A percentile compares a stretch with the other conserved stretches of the same genome.
phyloP scores from a whole-genome alignment of 2,329 filamentous ascomycete genomes.

The Pyrenochaeta sp. region DNA sequence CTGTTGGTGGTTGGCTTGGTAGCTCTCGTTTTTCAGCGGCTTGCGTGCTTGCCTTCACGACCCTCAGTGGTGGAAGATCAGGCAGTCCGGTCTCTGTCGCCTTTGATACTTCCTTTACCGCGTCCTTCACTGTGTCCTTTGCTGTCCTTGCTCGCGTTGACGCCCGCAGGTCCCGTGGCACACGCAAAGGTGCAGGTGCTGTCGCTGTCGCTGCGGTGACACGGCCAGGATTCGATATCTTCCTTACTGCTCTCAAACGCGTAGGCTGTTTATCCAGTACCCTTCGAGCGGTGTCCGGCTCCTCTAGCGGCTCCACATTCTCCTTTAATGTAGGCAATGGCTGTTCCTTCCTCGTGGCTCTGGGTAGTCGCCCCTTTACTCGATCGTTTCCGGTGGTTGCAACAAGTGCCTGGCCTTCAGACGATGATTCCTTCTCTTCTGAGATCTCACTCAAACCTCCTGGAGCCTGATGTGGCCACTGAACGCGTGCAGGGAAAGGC shows the following conservation, averaged over 20 bases:
- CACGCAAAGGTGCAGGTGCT: constrained; percentile 37
- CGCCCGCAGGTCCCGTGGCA: constrained; percentile 38
- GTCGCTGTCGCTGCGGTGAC: constrained; percentile 42
- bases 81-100: constrained; percentile 30
- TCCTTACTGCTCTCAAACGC: constrained; percentile 45
- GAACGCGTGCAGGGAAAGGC: constrained; percentile 52
- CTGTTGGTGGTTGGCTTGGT: constrained; percentile 24
- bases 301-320: constrained; percentile 44
- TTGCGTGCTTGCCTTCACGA: constrained; percentile 27
- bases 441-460: constrained; percentile 50
- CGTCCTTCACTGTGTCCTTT: constrained; percentile 37
- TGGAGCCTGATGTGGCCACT: constrained; percentile 45
- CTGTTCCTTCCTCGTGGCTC: constrained; percentile 32
- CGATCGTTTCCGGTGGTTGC: constrained; percentile 59
- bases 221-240: constrained; percentile 45
- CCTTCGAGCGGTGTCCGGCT: constrained; percentile 36
- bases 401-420: constrained; percentile 50
- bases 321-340: constrained; percentile 45
- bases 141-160: constrained; percentile 35
- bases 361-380: constrained; percentile 34
- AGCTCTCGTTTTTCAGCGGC: constrained; percentile 29
- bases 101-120: constrained; percentile 27
- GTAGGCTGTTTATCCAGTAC: constrained; percentile 48
- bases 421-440: constrained; percentile 51
- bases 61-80: constrained; percentile 37